Base-by-base conservation (phyloP, 2,329 filamentous ascomycete species). In the Fusarium musae region DNA sequence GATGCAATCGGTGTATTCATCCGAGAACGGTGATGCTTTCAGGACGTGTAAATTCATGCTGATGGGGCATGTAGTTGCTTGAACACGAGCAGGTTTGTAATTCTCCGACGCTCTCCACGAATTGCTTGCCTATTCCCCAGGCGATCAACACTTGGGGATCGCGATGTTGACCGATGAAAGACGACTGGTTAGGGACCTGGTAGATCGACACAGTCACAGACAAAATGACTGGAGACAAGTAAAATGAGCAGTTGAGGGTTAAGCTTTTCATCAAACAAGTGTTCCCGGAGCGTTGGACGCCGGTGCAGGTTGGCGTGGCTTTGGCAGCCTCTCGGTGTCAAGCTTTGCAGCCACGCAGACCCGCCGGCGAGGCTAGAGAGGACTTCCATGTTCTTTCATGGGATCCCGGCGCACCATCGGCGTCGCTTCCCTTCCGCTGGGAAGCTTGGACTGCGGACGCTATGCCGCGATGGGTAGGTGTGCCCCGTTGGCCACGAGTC, bases 341-440 rank as follows among this genome's bases (percentile, higher is more conserved):
- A 63, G 56, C 50, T 47, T 59, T 57, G 52, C 65, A 70, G 72
- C 69, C 72, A 72, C 69, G 15, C 11, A 34, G 63, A 44, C 64
- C 74, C 65, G 47, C 63, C 43, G 26, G 19, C 28, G 57, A 66
- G 65, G 59, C 63, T 74, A 75, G 68, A 66, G 65, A 34, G 50
- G 13, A 59, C 70, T 78, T 77, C 76, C 75, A 77, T 74, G 64
- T 57, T 69, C 46, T 77, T 75, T 73, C 54, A 76, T 73, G 63
- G 63, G 26, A 54, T 73, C 72, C 73, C 59, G 71, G 64, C 66
- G 42, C 54, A 60, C 64, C 53, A 64, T 62, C 67, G 68, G 57
- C 63, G 61, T 77, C 75, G 70, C 61, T 78, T 76, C 75, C 74
- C 67, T 73, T 73, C 74, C 50, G 64, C 68, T 77, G 74, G 76